Evolutionary conservation across 2,329 filamentous ascomycete genomes (phyloP).

Genomic region (Sclerotinia borealis): DNA sequence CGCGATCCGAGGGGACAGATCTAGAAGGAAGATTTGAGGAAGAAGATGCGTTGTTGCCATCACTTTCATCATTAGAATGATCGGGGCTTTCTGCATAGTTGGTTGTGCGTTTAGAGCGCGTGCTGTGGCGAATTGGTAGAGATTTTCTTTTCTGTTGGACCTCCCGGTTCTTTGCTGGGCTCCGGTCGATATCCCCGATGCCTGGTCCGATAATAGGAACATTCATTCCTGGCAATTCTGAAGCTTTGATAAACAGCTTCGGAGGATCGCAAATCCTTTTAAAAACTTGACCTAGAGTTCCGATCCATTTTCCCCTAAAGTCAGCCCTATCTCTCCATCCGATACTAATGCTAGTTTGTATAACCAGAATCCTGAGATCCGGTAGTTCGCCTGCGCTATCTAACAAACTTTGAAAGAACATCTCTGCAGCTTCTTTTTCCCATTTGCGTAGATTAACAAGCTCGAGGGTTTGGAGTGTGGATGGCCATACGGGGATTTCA

Average conservation of each 20-base stretch:
- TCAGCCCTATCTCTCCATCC: conserved; percentile 76
- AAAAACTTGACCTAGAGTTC: conserved; percentile 63
- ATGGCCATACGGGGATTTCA: conserved; percentile 74
- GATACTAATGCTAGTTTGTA: conserved; percentile 70
- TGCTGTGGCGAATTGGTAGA: conserved; percentile 15
- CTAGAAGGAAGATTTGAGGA: background rate
- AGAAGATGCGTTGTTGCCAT: conserved; percentile 3
- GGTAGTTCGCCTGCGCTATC: conserved; percentile 61
- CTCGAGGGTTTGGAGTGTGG: conserved; percentile 63
- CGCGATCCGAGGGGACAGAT: conserved; percentile 1
- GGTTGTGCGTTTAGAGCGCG: conserved; percentile 16
- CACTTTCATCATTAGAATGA: conserved; percentile 16
- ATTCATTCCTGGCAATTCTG: background rate
- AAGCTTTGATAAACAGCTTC: conserved; percentile 9
- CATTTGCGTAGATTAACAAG: conserved; percentile 73
- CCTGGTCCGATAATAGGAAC: background rate
- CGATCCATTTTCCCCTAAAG: conserved; percentile 73
- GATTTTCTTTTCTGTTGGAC: background rate
- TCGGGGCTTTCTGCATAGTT: conserved; percentile 28
- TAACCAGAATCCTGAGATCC: conserved; percentile 60
- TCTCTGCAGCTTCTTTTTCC: conserved; percentile 61
- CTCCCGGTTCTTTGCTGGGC: conserved; percentile 15
- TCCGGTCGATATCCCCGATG: background rate
- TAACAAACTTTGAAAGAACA: conserved; percentile 73
- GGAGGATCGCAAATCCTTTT: conserved; percentile 41